Base-by-base conservation (phyloP, 805 yeast genomes). In the Suhomyces vadensis region DNA sequence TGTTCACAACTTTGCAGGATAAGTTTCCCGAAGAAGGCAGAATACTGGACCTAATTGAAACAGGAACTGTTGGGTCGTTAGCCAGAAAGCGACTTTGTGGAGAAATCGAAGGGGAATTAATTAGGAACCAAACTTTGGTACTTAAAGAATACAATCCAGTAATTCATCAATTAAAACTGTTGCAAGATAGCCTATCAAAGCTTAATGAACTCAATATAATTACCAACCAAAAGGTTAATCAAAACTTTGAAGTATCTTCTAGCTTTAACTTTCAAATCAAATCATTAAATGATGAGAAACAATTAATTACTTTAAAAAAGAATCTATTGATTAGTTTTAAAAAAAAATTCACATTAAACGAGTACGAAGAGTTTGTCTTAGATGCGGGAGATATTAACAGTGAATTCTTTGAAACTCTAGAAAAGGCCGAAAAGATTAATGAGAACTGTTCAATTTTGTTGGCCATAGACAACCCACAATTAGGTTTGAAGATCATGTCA, bases 391-490 rank as follows among this genome's bases (percentile, higher is more conserved):
- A 69, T 9, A 67, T 77, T 23, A 67, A 69, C 49, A 67, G 72
- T 1, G 81, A 76, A 41, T 89, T 85, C 57, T 87, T 88, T 53
- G 58, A 56, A 3, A 75, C 80, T 1, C 67, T 91, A 25, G 63
- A 69, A 10, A 83, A 82, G 54, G 84, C 87, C 6, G 81, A 85
- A 52, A 55, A 59, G 27, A 84, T 91, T 22, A 82, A 83, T 57
- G 73, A 77, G 25, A 79, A 83, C 46, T 83, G 95, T 40, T 81
- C 86, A 37, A 75, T 83, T 14, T 67, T 94, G 23, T 72, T 94
- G 19, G 79, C 89, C 4, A 74, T 83, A 55, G 83, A 85, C 25
- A 82, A 85, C 53, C 83, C 83, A 13, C 71, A 72, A 37, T 66
- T 86, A 11, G 95, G 95, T 1, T 58, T 76, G 20, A 77, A 79